Conservation (phyloP, 495 filamentous ascomycete genomes). For the Tirmania nivea region DNA sequence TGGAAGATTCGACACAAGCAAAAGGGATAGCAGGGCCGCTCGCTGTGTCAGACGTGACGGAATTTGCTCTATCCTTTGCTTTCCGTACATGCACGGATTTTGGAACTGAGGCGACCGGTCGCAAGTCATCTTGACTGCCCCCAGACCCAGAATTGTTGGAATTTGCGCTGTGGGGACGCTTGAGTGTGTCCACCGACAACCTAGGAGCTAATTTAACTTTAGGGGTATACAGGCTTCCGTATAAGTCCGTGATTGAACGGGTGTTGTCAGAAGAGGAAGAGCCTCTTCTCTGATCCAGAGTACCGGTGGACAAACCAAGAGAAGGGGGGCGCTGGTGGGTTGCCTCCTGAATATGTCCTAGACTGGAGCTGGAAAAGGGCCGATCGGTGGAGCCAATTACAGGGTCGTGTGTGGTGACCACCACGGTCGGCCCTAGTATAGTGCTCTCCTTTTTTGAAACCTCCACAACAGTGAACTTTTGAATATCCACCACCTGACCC, state of each 20-base stretch:
- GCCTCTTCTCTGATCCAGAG: constrained; percentile 20
- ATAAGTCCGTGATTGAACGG: constrained; percentile 38
- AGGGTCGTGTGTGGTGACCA: constrained; percentile 17
- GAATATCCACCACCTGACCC: constrained; percentile 27
- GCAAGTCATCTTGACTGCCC: constrained; percentile 27
- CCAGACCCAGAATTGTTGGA: constrained; percentile 5
- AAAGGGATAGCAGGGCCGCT: constrained; percentile 17
- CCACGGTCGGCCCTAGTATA: constrained; percentile 14
- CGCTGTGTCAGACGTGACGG: constrained; percentile 10
- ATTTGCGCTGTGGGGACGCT: constrained; percentile 38
- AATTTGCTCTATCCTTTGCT: constrained; percentile 11
- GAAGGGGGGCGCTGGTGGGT: neutral
- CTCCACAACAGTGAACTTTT: neutral
- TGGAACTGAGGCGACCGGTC: constrained; percentile 51
- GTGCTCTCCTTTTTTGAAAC: neutral
- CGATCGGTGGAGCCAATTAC: constrained; percentile 16
- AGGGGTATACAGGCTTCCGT: constrained; percentile 33
- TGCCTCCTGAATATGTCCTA: constrained; percentile 6
- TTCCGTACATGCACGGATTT: constrained; percentile 21
- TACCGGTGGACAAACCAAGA: neutral
- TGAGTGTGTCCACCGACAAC: constrained; percentile 46
- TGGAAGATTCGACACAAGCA: constrained; percentile 28
- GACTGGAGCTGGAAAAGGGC: constrained; percentile 19
- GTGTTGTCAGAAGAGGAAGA: constrained; percentile 41
- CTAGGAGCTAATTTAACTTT: constrained; percentile 62